These are phyloP conservation scores for Malassezia obtusa DNA, from an alignment of 1,284 basidiomycete species.

Conservation along the genomic window DNA sequence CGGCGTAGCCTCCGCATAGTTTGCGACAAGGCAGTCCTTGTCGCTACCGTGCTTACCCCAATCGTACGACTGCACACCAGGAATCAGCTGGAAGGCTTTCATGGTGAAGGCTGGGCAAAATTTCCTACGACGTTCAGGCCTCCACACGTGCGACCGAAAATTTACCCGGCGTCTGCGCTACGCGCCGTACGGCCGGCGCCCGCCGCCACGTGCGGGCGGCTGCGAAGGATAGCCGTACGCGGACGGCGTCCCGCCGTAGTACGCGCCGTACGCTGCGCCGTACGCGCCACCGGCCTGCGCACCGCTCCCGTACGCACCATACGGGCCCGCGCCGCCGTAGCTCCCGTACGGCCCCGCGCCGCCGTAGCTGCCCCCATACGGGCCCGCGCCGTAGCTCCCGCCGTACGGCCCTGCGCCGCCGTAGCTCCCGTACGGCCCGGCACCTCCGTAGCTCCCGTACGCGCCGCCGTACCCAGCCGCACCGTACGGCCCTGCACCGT, in stretches of 20 bases:
- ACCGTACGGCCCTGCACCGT: constrained; percentile 18
- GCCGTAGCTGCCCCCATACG: constrained; percentile 12
- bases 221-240: no score
- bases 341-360: constrained; percentile 3
- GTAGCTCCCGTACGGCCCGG: no score
- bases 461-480: constrained; percentile 14
- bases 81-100: constrained; percentile 32
- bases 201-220: not conserved
- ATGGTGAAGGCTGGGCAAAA: not conserved
- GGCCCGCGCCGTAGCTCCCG: not conserved
- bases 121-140: not conserved
- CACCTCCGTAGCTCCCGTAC: constrained; percentile 19
- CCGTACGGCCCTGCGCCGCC: constrained; percentile 2
- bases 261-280: no score
- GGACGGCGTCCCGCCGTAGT: no score
- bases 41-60: constrained; percentile 34
- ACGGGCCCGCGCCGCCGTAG: not conserved
- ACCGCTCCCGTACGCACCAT: no score
- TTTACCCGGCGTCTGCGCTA: not conserved
- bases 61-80: constrained; percentile 44
- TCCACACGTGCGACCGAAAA: no score
- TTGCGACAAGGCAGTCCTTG: constrained; percentile 28
- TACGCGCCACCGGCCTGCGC: not conserved
- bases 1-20: constrained; percentile 27
- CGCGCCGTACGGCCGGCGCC: not conserved